Conservation (phyloP, 169 alveolate species). For the Plasmodium reichenowi region DNA sequence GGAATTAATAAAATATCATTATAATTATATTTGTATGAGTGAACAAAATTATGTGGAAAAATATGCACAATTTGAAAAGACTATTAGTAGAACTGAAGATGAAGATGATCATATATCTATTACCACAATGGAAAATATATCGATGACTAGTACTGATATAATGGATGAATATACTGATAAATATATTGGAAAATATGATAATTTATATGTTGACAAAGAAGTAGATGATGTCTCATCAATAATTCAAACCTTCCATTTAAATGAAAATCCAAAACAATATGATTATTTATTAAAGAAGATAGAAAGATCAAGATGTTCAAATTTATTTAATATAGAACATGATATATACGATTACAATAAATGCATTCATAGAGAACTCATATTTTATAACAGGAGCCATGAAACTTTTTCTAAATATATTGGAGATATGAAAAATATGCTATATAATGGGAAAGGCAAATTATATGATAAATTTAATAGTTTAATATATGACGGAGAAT, state of each 20-base stretch:
- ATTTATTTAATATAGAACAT: slow-evolving; percentile 34
- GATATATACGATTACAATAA: neutral
- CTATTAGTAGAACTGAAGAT: neutral
- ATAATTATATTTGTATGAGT: too few relatives aligned
- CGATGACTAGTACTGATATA: too few relatives aligned
- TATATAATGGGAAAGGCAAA: slow-evolving; percentile 74
- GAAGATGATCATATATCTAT: neutral
- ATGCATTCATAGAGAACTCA: slow-evolving; percentile 37
- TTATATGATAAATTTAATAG: slow-evolving; percentile 69
- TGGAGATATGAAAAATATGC: slow-evolving; percentile 59
- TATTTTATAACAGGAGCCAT: slow-evolving; percentile 62
- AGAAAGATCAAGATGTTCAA: slow-evolving; percentile 49
- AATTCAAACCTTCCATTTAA: neutral
- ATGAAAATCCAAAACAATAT: slow-evolving; percentile 18
- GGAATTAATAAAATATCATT: slow-evolving; percentile 32
- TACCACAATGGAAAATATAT: too few relatives aligned
- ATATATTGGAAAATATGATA: too few relatives aligned
- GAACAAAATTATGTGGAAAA: neutral
- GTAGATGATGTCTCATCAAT: too few relatives aligned
- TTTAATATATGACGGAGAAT: slow-evolving; percentile 74
- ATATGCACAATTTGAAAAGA: slow-evolving; percentile 1
- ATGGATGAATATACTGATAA: too few relatives aligned
- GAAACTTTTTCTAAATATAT: slow-evolving; percentile 66
- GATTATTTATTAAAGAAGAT: slow-evolving; percentile 36
- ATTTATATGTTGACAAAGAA: too few relatives aligned